These are phyloP conservation scores for Senecio squalidus DNA, from an alignment of 140 eudicot genomes.

Conservation along the genomic window DNA sequence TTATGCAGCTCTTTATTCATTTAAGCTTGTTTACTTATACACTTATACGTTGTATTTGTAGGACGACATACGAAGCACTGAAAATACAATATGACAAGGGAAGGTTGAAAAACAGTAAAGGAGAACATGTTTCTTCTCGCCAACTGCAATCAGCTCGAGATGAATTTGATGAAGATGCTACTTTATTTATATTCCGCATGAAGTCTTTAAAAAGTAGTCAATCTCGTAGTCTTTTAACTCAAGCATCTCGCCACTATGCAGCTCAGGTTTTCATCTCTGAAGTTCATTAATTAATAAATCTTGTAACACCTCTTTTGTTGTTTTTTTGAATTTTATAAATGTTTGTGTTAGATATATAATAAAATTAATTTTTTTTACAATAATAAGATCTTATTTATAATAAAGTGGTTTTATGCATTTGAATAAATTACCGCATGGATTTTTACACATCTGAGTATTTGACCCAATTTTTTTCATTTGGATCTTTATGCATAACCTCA, in stretches of 20 bases:
- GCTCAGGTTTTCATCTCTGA: constrained; percentile 74
- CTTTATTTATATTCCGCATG: constrained; percentile 73
- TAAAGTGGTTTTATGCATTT: too few relatives aligned
- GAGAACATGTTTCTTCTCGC: constrained; percentile 49
- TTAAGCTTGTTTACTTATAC: constrained; percentile 1
- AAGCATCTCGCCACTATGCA: constrained; percentile 91
- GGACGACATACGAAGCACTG: constrained; percentile 53
- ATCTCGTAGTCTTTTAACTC: constrained; percentile 86
- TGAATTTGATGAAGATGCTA: constrained; percentile 77
- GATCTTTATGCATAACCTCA: too few relatives aligned
- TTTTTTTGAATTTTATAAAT: too few relatives aligned
- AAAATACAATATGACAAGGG: constrained; percentile 59
- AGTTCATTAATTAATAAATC: not conserved
- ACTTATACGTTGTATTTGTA: constrained; percentile 14
- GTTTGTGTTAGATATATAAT: too few relatives aligned
- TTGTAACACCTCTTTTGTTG: not conserved
- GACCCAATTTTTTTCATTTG: too few relatives aligned
- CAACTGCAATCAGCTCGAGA: constrained; percentile 64
- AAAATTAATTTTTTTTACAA: too few relatives aligned
- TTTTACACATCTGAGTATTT: too few relatives aligned
- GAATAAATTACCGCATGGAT: too few relatives aligned
- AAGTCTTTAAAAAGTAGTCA: constrained; percentile 82
- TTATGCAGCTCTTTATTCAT: constrained; percentile 2
- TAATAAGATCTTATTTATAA: too few relatives aligned
- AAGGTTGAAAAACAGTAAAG: constrained; percentile 45